Percentiles rank a stretch among this genome's conserved stretches.
These are phyloP conservation scores for Globisporangium solare DNA, from an alignment of 352 stramenopile species.

Conservation along the genomic window DNA sequence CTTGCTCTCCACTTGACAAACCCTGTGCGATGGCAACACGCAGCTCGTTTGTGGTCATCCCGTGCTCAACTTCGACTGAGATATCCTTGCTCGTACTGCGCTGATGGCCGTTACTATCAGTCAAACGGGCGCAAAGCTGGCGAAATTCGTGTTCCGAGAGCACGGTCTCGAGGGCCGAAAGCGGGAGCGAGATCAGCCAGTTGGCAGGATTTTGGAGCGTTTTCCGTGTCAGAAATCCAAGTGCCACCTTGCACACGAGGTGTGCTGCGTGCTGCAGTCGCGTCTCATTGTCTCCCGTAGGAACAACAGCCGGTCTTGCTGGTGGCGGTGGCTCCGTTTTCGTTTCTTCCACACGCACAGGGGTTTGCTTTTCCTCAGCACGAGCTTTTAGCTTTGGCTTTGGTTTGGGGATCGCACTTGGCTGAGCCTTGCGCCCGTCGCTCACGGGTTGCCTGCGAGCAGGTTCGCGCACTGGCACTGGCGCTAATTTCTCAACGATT, in stretches of 20 bases:
- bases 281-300: conserved; percentile 7
- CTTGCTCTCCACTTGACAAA: conserved; percentile 16
- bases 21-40: conserved; percentile 36
- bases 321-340: conserved; percentile 1
- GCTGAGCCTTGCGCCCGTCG: neutral
- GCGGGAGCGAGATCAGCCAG: conserved; percentile 41
- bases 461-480: neutral
- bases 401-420: neutral
- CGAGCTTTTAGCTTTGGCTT: conserved; percentile 7
- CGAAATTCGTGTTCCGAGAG: conserved; percentile 32
- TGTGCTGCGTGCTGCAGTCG: conserved; percentile 34
- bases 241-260: conserved; percentile 43
- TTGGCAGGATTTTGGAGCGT: conserved; percentile 38
- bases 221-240: conserved; percentile 36
- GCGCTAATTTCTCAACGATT: neutral
- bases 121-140: neutral
- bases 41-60: conserved; percentile 63
- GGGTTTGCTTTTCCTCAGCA: neutral
- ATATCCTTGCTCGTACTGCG: conserved; percentile 10
- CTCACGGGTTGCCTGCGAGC: neutral
- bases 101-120: conserved; percentile 7
- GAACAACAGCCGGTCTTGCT: neutral
- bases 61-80: conserved; percentile 29
- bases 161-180: conserved; percentile 21
- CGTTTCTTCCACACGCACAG: neutral